Conservation (phyloP, 352 stramenopile species). For the Phytophthora tubulina region DNA sequence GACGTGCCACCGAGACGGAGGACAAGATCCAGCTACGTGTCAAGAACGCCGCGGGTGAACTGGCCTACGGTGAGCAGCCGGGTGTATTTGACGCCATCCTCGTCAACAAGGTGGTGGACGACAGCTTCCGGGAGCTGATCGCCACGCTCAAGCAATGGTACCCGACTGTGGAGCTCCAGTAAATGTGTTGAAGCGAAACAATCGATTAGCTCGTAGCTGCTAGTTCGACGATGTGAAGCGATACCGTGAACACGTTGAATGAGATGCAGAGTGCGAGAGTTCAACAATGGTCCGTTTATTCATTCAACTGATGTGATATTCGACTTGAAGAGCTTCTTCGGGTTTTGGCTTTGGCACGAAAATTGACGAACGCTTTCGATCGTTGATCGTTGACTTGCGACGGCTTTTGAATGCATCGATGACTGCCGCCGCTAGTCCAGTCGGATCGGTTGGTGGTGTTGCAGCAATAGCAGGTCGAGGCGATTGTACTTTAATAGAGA, state of each 20-base stretch:
- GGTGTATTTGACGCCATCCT: conserved; percentile 92
- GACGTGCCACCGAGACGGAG: conserved; percentile 96
- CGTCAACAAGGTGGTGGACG: conserved; percentile 90
- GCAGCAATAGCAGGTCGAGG: conserved; percentile 9
- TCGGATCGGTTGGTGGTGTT: conserved; percentile 7
- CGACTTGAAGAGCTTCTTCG: conserved; percentile 49
- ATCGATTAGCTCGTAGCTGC: not conserved
- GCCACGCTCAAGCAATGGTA: conserved; percentile 82
- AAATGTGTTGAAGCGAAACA: conserved; percentile 10
- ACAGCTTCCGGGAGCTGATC: conserved; percentile 79
- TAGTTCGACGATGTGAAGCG: not conserved
- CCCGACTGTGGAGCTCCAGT: conserved; percentile 66
- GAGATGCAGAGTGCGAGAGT: not conserved
- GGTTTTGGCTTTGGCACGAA: conserved; percentile 18
- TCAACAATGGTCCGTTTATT: not conserved
- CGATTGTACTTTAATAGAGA: conserved; percentile 30
- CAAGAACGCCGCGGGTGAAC: conserved; percentile 93
- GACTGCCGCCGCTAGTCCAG: conserved; percentile 21
- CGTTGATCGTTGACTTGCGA: conserved; percentile 14
- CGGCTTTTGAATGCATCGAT: conserved; percentile 33
- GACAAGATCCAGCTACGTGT: conserved; percentile 95
- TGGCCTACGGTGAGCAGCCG: conserved; percentile 89
- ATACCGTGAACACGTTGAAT: not conserved
- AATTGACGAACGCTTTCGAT: conserved; percentile 27
- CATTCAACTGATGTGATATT: conserved; percentile 55